Evolutionary conservation across 2,329 filamentous ascomycete genomes (phyloP).

Genomic region (Dactylellina leptospora): DNA sequence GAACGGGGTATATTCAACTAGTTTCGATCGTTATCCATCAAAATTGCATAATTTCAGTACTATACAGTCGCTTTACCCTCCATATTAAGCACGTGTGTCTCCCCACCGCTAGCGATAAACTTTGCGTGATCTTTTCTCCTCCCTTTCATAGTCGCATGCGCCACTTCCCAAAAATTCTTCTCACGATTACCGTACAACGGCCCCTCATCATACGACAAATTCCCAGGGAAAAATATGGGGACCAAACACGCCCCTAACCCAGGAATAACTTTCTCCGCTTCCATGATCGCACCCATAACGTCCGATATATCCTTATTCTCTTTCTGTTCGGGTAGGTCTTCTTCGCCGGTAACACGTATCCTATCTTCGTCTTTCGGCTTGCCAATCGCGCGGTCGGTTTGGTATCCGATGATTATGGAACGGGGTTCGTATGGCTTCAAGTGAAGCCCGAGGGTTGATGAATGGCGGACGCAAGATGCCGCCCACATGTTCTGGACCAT

Average conservation of each 20-base stretch:
- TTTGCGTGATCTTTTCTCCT: constrained; percentile 39
- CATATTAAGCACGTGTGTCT: not conserved
- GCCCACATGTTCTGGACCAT: constrained; percentile 62
- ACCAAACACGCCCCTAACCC: constrained; percentile 58
- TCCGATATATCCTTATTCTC: constrained; percentile 58
- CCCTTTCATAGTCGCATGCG: constrained; percentile 40
- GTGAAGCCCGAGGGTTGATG: constrained; percentile 58
- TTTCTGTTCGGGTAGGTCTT: constrained; percentile 51
- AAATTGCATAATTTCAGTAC: not conserved
- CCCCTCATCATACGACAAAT: constrained; percentile 36
- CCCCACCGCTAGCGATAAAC: constrained; percentile 16
- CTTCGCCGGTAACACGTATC: constrained; percentile 14
- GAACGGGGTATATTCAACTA: too few species aligned
- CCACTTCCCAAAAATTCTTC: constrained; percentile 52
- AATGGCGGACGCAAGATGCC: constrained; percentile 58
- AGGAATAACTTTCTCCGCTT: constrained; percentile 58
- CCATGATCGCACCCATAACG: constrained; percentile 59
- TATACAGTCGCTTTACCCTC: not conserved
- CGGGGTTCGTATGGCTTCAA: constrained; percentile 53
- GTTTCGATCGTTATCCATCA: too few species aligned
- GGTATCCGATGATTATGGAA: constrained; percentile 48
- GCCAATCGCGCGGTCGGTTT: constrained; percentile 38
- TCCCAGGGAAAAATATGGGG: constrained; percentile 59
- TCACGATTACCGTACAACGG: constrained; percentile 48
- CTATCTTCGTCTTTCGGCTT: constrained; percentile 29